Evolutionary conservation across 441 rosid genomes (phyloP), one percentile per base, ranked within the genome.

Genomic region (Gossypium lobatum): DNA sequence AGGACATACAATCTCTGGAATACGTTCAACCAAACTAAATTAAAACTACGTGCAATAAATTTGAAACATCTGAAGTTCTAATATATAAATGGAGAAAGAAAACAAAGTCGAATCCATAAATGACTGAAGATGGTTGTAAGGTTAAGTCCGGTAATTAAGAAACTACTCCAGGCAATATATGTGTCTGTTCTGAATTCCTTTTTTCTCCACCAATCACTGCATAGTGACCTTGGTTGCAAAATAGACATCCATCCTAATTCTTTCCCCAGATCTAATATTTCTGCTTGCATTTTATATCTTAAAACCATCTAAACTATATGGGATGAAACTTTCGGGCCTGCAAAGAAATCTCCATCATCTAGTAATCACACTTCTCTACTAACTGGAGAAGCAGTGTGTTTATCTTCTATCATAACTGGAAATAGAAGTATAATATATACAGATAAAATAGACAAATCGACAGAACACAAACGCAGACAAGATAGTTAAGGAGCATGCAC

Each of bases 361-460:
- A 71, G 26, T 59, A 31, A 67, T 46, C 61, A 8, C 20, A 48
- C 14, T 21, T 58, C 16, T 68, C 39, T 48, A 16, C 65, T 45
- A 7, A 46, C 20, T 4, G 0, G 58, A 70, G 14, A 62, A 39
- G 46, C 17, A 1, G 46, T 2, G 4, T 59, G 20, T 17, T 71
- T 42, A 70, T 23, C 25, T 63, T 75, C 50, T 18, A 59, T 6
- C 21, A 48, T 55, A 67, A 20, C 23, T 48, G 42, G 45, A 26
- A 23, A 57, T 39, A 73, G 7, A 46, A 46, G 48, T 50, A 48
- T 2, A 20, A 14, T 74, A 53, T 17, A 28, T 10, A 28, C 11
- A 61, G n/a, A 73, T 16, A 55, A 9, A 60, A 74, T 18, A 39
- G 42, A 74, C 52, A 17, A n/a, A 65, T 53, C n/a, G 58, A 67